These are phyloP conservation scores for Solanum infundibuliforme DNA, from an alignment of 257 asterid species.

Conservation along the genomic window DNA sequence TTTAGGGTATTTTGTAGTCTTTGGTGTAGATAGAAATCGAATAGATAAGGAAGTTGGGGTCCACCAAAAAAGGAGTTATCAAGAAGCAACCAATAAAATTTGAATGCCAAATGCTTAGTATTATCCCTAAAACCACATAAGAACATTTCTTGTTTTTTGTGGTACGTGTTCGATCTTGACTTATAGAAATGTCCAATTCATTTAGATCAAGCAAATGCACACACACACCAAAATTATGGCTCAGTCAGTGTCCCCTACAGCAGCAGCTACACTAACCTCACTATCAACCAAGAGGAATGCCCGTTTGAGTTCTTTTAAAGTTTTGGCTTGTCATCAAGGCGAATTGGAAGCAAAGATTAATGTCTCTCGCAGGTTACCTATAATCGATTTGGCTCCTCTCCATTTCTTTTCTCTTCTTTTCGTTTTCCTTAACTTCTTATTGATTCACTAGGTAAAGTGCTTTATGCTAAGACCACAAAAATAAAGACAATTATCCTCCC, in stretches of 20 bases:
- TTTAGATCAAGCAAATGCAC: background rate
- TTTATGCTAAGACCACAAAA: too few relatives aligned
- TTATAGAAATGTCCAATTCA: conserved; percentile 22
- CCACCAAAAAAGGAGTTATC: conserved; percentile 55
- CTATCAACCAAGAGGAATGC: conserved; percentile 15
- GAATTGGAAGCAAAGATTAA: background rate
- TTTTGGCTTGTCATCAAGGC: conserved; percentile 7
- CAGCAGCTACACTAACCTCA: conserved; percentile 25
- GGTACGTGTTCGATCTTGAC: background rate
- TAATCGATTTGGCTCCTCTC: too few relatives aligned
- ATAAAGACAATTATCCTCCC: too few relatives aligned
- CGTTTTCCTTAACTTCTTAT: too few relatives aligned
- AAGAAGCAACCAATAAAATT: conserved; percentile 43
- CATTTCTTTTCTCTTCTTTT: too few relatives aligned
- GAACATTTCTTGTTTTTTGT: background rate
- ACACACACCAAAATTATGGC: conserved; percentile 22
- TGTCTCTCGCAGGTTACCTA: conserved; percentile 41
- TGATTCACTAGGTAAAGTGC: too few relatives aligned
- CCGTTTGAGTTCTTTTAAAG: conserved; percentile 5
- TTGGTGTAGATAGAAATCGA: background rate
- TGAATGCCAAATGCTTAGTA: background rate
- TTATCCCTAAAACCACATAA: background rate
- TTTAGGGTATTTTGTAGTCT: background rate
- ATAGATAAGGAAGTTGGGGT: conserved; percentile 8
- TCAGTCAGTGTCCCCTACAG: conserved; percentile 25